These are phyloP conservation scores for Oxyria digyna DNA, from an alignment of 148 eudicot genomes.

Conservation along the genomic window DNA sequence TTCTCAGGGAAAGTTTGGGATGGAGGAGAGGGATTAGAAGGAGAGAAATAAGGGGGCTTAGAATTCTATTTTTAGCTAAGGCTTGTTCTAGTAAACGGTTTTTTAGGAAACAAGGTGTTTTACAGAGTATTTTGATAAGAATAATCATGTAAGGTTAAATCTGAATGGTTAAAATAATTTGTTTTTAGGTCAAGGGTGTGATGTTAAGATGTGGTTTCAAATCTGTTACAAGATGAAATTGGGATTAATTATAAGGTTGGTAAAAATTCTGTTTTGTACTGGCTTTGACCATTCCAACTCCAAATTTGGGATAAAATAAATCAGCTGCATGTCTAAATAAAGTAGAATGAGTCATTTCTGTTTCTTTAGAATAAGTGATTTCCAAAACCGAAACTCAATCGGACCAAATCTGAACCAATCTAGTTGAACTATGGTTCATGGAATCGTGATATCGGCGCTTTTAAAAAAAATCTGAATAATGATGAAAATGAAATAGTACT, in stretches of 20 bases:
- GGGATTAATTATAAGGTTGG: neutral
- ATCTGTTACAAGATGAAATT: neutral
- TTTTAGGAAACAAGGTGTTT: constrained; percentile 1
- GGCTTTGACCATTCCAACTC: constrained; percentile 8
- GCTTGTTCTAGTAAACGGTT: constrained; percentile 1
- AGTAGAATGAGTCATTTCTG: neutral
- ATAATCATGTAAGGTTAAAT: neutral
- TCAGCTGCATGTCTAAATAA: neutral
- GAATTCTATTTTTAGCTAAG: neutral
- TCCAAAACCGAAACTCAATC: too few relatives aligned
- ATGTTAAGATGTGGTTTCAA: neutral
- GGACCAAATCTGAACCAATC: too few relatives aligned
- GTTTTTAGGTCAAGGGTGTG: neutral
- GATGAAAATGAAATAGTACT: too few relatives aligned
- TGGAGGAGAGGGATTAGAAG: constrained; percentile 6
- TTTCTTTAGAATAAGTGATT: neutral
- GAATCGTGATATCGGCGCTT: too few relatives aligned
- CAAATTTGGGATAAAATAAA: constrained; percentile 1
- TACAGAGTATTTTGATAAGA: neutral
- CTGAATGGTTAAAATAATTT: neutral
- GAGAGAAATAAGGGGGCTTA: constrained; percentile 30
- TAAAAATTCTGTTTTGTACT: constrained; percentile 4
- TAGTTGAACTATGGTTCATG: too few relatives aligned
- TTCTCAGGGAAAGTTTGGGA: neutral
- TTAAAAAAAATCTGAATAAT: too few relatives aligned